Evolutionary conservation across 805 yeast species (phyloP).

Genomic region (Barnettozyma wickerhamii): DNA sequence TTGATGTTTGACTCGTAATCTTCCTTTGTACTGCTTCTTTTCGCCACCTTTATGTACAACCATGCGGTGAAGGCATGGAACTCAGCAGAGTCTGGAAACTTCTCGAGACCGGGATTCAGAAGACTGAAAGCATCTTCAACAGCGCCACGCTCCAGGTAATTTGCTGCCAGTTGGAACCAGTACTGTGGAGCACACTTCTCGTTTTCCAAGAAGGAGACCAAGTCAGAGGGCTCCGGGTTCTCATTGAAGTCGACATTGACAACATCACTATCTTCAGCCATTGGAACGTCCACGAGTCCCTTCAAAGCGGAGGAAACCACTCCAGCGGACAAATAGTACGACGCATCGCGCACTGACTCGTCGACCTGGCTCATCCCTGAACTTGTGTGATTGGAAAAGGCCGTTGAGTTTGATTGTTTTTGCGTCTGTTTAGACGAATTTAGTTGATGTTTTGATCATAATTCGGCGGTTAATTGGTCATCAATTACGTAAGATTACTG

Average conservation of each 20-base stretch:
- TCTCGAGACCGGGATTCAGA: slow-evolving; percentile 10
- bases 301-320: no score
- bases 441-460: neutral
- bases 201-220: slow-evolving; percentile 70
- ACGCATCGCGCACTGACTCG: slow-evolving; percentile 6
- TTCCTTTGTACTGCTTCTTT: slow-evolving; percentile 20
- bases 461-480: neutral
- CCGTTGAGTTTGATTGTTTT: no score
- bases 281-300: slow-evolving; percentile 70
- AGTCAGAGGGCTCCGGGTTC: slow-evolving; percentile 83
- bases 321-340: slow-evolving; percentile 6
- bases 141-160: slow-evolving; percentile 63
- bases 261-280: slow-evolving; percentile 72
- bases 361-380: slow-evolving; percentile 8
- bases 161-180: slow-evolving; percentile 83
- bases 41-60: slow-evolving; percentile 54
- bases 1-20: slow-evolving; percentile 31
- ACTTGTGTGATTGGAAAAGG: neutral
- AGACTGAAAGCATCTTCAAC: slow-evolving; percentile 49
- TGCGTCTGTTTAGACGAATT: neutral
- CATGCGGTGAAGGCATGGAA: slow-evolving; percentile 67
- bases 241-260: slow-evolving; percentile 84
- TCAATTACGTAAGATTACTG: neutral
- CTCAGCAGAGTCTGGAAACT: slow-evolving; percentile 23
- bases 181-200: slow-evolving; percentile 72